phyloP scores from a whole-genome alignment of 306 rosid species.

The Medicago truncatula region DNA sequence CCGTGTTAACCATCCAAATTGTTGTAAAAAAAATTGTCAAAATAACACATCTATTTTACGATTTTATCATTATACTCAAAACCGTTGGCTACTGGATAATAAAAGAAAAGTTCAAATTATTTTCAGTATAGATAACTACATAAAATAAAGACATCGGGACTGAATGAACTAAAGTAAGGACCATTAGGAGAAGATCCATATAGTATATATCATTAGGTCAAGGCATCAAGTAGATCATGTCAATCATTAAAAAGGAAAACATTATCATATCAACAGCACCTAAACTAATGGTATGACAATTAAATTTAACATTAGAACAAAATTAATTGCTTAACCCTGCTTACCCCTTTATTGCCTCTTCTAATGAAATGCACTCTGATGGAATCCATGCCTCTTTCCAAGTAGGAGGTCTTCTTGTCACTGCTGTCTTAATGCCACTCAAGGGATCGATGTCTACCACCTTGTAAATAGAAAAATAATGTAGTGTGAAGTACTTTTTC shows the following conservation, averaged over 20 bases:
- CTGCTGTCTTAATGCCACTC: constrained; percentile 68
- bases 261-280: constrained; percentile 1
- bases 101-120: no score
- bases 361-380: constrained; percentile 65
- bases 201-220: no score
- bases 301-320: constrained; percentile 9
- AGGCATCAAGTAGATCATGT: no score
- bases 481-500: constrained; percentile 4
- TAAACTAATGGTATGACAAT: neutral
- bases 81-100: no score
- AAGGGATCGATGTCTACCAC: constrained; percentile 75
- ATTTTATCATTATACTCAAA: no score
- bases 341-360: constrained; percentile 80
- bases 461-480: constrained; percentile 47
- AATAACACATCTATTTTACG: no score
- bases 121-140: no score
- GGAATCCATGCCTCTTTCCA: constrained; percentile 81
- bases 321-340: constrained; percentile 15
- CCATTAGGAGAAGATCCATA: neutral
- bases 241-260: constrained; percentile 1
- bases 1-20: no score
- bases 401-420: constrained; percentile 65
- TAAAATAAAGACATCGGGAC: neutral
- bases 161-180: neutral
- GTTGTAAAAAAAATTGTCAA: no score